Conservation (phyloP, 2,329 filamentous ascomycete species). For the Ceratocystis huliohia region DNA sequence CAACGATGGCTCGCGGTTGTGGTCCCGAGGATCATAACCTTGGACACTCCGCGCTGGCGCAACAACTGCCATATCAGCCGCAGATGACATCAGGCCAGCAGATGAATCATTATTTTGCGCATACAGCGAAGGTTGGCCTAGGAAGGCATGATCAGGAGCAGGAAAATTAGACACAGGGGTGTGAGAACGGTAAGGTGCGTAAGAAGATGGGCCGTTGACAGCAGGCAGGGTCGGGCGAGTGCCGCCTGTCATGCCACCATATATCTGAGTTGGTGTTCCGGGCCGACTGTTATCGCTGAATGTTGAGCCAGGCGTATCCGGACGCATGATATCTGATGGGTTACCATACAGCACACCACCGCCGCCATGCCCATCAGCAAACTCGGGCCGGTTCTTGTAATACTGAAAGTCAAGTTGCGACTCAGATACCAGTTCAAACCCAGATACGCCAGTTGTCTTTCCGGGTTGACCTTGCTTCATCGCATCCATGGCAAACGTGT, state of each 20-base stretch:
- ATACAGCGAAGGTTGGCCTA: slow-evolving; percentile 30
- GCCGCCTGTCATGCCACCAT: slow-evolving; percentile 24
- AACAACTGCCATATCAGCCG: slow-evolving; percentile 39
- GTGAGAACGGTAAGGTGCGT: slow-evolving; percentile 23
- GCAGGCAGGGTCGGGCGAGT: slow-evolving; percentile 15
- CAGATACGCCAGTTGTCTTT: slow-evolving; percentile 40
- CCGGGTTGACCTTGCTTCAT: slow-evolving; percentile 51
- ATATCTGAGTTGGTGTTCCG: slow-evolving; percentile 32
- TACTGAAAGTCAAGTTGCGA: slow-evolving; percentile 78
- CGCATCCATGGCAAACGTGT: slow-evolving; percentile 65
- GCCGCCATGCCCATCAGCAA: slow-evolving; percentile 63
- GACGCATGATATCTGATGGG: slow-evolving; percentile 44
- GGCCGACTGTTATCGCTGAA: slow-evolving; percentile 37
- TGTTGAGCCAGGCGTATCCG: slow-evolving; percentile 45
- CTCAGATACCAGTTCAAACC: slow-evolving; percentile 85
- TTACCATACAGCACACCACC: slow-evolving; percentile 56
- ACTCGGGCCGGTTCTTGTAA: slow-evolving; percentile 82
- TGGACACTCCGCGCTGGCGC: slow-evolving; percentile 27
- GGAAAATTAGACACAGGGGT: slow-evolving; percentile 15
- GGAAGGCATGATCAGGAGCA: slow-evolving; percentile 20
- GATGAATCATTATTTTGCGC: slow-evolving; percentile 40
- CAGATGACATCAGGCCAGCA: slow-evolving; percentile 40
- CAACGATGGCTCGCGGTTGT: slow-evolving; percentile 18
- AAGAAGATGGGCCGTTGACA: slow-evolving; percentile 17
- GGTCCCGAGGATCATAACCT: slow-evolving; percentile 26